Evolutionary conservation across 148 eudicot species (phyloP).

Genomic region (Rhododendron williamsianum): DNA sequence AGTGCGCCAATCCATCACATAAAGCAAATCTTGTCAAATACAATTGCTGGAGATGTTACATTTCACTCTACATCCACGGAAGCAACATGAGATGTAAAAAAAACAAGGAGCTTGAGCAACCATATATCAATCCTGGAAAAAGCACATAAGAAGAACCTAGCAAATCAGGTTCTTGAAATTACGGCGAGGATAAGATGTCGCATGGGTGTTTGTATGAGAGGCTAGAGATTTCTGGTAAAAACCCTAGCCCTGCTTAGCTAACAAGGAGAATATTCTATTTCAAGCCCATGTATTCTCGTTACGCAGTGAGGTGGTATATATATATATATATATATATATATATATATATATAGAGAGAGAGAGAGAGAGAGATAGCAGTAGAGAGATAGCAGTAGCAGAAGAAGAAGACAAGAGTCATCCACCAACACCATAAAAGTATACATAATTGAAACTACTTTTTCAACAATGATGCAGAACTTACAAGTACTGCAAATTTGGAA

Average conservation of each 20-base stretch:
- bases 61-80: neutral
- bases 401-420: neutral
- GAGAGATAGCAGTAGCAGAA: neutral
- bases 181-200: neutral
- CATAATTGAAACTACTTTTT: neutral
- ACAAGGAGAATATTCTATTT: neutral
- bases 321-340: neutral
- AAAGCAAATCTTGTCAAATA: neutral
- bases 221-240: neutral
- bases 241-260: neutral
- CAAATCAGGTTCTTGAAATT: neutral
- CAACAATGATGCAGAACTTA: constrained; percentile 31
- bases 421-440: neutral
- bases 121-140: neutral
- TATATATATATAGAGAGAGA: neutral
- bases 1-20: neutral
- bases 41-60: neutral
- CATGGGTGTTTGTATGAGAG: neutral
- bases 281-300: neutral
- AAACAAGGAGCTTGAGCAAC: neutral
- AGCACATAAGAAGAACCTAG: neutral
- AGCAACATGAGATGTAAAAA: neutral
- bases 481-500: constrained; percentile 69
- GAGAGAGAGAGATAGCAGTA: neutral
- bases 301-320: neutral